Evolutionary conservation across 2,329 filamentous ascomycete species (phyloP), one percentile per base, ranked within the genome.

Genomic region (Aspergillus flavus): DNA sequence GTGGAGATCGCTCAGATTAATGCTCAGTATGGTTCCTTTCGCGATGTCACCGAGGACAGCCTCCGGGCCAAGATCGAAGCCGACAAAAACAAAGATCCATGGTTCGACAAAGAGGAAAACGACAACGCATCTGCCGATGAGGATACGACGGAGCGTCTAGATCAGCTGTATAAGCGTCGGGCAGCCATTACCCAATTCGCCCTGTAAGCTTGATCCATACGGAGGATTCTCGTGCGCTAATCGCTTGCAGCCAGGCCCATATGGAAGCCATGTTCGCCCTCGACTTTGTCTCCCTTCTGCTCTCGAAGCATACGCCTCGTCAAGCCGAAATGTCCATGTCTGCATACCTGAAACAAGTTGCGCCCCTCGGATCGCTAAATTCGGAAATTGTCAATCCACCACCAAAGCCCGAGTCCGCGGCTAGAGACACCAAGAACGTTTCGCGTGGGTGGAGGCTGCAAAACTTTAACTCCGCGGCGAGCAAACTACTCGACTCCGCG

Each of bases 1-100:
- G 86, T 90, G 54, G 90, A 94, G 69, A 93, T 97, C 69, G 82
- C 85, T 62, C 92, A 94, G 68, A 90, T 97, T 72, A 91, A 93
- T 69, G 78, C 82, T 50, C 89, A 96, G 72, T 89, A 91, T 64
- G 92, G 92, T 16, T 91, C 92, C 28, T 96, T 98, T 75, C 89
- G 92, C 63, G 84, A 89, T 69, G 84, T 98, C 67, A 92, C 88
- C 57, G 91, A 96, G 76, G 85, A 88, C 57, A 85, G 87, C 50
- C 81, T 98, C 43, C 85, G 85, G 57, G 86, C 89, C 41, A 89
- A 95, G 71, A 89, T 95, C 21, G 79, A 80, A 45, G 78, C 78
- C 9, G 76, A 77, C 53, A 83, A 80, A 32, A 83, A 84, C 10
- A 79, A 80, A 34, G 82, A 81, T 34, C 81, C 80, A 1, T 81